phyloP scores from a whole-genome alignment of 1,139 yeast species.

The Debaryomyces singareniensis region DNA sequence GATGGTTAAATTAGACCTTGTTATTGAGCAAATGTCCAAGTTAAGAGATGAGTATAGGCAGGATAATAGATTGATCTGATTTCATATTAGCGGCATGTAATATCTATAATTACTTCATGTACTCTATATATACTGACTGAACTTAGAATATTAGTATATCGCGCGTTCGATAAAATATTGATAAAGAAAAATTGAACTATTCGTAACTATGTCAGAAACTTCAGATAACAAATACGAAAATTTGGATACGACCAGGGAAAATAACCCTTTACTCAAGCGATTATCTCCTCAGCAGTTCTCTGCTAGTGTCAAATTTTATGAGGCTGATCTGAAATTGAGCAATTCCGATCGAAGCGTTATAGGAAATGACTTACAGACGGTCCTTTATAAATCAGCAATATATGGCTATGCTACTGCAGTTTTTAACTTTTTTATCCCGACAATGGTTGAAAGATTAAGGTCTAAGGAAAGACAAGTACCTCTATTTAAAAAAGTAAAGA shows the following conservation, averaged over 20 bases:
- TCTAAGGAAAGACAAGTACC: constrained; percentile 3
- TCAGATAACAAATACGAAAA: background rate
- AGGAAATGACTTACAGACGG: constrained; percentile 23
- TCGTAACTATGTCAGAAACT: background rate
- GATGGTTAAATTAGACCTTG: constrained; percentile 63
- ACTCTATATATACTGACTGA: background rate
- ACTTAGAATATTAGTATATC: background rate
- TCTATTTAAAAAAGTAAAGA: constrained; percentile 4
- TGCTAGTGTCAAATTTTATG: constrained; percentile 34
- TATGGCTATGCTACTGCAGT: constrained; percentile 21
- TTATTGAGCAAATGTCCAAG: constrained; percentile 56
- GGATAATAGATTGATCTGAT: constrained; percentile 50
- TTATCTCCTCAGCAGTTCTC: constrained; percentile 31
- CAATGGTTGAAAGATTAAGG: constrained; percentile 12
- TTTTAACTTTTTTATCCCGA: constrained; percentile 21
- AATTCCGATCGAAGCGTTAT: constrained; percentile 25
- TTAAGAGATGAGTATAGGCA: constrained; percentile 65
- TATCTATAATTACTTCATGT: constrained; percentile 1
- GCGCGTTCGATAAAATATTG: background rate
- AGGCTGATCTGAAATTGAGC: constrained; percentile 33
- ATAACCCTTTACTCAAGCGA: constrained; percentile 23
- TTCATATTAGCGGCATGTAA: background rate
- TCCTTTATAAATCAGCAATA: constrained; percentile 20
- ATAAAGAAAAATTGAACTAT: background rate
- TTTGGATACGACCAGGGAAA: constrained; percentile 6